A percentile compares a stretch with the other conserved stretches of the same genome.
These are phyloP conservation scores for Sphenostylis stenocarpa DNA, from an alignment of 306 rosid species.

Conservation along the genomic window DNA sequence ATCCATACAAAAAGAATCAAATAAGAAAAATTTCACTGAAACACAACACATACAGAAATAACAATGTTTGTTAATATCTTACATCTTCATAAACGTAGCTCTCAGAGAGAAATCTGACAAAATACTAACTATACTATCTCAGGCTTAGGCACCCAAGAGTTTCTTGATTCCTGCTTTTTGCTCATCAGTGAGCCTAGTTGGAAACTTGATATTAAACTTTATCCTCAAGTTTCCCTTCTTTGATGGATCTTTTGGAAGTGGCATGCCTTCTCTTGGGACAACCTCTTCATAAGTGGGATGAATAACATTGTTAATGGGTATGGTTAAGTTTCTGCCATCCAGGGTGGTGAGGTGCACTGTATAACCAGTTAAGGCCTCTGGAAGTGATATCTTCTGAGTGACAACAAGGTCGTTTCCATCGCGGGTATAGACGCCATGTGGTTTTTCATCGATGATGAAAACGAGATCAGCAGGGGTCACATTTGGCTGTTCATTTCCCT, in stretches of 20 bases:
- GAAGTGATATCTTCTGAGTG: conserved; percentile 49
- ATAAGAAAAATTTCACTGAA: background rate
- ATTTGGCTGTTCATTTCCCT: conserved; percentile 58
- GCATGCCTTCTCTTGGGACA: conserved; percentile 66
- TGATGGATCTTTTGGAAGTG: conserved; percentile 57
- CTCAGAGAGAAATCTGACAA: background rate
- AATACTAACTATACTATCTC: conserved; percentile 4
- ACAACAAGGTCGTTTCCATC: conserved; percentile 57
- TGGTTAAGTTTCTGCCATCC: conserved; percentile 52
- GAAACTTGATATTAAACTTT: conserved; percentile 61
- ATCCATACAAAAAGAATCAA: background rate
- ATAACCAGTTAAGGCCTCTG: conserved; percentile 57
- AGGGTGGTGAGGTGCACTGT: conserved; percentile 55
- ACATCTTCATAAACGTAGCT: background rate
- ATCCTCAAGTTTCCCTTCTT: conserved; percentile 62
- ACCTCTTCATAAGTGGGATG: conserved; percentile 63
- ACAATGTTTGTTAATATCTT: conserved; percentile 8
- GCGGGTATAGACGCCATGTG: conserved; percentile 49
- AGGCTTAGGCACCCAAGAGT: conserved; percentile 41
- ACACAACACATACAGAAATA: background rate
- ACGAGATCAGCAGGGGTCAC: conserved; percentile 52
- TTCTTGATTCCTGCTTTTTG: conserved; percentile 64
- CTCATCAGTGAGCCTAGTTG: conserved; percentile 51
- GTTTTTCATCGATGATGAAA: conserved; percentile 53
- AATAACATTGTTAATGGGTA: conserved; percentile 54